Evolutionary conservation across 192 early-diverging fungal genomes (phyloP).

Genomic region (Linnemannia exigua): DNA sequence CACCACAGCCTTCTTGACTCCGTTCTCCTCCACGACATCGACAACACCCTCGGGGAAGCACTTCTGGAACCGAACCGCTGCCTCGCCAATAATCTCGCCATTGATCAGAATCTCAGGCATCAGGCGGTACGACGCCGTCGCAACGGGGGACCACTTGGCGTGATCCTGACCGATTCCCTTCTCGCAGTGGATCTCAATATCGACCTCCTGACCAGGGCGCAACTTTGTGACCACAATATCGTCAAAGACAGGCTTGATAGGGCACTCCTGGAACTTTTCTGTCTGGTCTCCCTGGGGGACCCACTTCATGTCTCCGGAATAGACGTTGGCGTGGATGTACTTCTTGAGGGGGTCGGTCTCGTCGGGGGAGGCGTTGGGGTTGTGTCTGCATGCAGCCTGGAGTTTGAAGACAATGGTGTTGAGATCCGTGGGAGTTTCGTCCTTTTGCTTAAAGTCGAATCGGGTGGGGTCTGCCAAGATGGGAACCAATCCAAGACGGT

Average conservation of each 20-base stretch:
- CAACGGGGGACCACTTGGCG: constrained; percentile 98
- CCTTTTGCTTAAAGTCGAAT: constrained; percentile 82
- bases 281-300: constrained; percentile 93
- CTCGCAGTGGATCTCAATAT: constrained; percentile 87
- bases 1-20: constrained; percentile 81
- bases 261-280: constrained; percentile 73
- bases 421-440: constrained; percentile 88
- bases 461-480: constrained; percentile 86
- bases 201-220: constrained; percentile 90
- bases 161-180: constrained; percentile 97
- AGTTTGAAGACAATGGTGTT: constrained; percentile 96
- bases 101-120: constrained; percentile 92
- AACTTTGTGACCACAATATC: constrained; percentile 96
- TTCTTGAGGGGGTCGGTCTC: constrained; percentile 82
- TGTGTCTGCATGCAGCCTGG: constrained; percentile 77
- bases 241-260: constrained; percentile 85
- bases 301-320: constrained; percentile 85
- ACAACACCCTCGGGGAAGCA: constrained; percentile 94
- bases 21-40: constrained; percentile 77
- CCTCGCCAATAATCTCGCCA: constrained; percentile 86
- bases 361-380: constrained; percentile 67
- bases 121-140: constrained; percentile 95
- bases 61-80: constrained; percentile 82
- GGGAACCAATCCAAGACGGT: constrained; percentile 93
- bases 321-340: constrained; percentile 83